Evolutionary conservation across 2,329 filamentous ascomycete species (phyloP).

Genomic region (Xylaria digitata): DNA sequence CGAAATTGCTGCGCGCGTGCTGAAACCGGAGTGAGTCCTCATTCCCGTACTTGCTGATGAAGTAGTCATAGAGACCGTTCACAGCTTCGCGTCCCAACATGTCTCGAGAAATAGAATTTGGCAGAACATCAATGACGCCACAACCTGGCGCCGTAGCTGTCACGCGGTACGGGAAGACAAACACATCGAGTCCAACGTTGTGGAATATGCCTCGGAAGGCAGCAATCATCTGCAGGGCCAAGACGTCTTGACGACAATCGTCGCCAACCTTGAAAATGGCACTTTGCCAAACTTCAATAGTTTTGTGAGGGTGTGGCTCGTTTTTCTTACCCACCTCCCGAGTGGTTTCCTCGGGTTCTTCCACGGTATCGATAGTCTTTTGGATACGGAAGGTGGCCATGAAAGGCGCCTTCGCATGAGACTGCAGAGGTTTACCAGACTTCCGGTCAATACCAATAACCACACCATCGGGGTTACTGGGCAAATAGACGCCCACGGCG

Average conservation of each 20-base stretch:
- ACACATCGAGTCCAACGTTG: slow-evolving; percentile 92
- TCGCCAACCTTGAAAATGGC: slow-evolving; percentile 99
- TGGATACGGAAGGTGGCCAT: slow-evolving; percentile 99
- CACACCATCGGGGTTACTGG: slow-evolving; percentile 95
- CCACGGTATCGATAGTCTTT: slow-evolving; percentile 72
- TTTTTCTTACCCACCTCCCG: slow-evolving; percentile 59
- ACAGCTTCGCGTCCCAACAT: slow-evolving; percentile 98
- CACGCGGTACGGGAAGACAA: slow-evolving; percentile 95
- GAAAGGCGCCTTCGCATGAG: slow-evolving; percentile 97
- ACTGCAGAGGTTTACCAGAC: slow-evolving; percentile 96
- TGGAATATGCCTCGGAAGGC: slow-evolving; percentile 98
- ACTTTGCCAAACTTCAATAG: slow-evolving; percentile 96
- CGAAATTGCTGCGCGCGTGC: slow-evolving; percentile 94
- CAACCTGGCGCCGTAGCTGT: slow-evolving; percentile 97
- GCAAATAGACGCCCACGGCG: slow-evolving; percentile 95
- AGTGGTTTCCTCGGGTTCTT: slow-evolving; percentile 64
- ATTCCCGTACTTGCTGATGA: slow-evolving; percentile 95
- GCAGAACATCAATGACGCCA: slow-evolving; percentile 96
- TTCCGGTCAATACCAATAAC: slow-evolving; percentile 98
- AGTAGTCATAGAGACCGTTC: slow-evolving; percentile 98
- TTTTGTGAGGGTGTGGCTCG: slow-evolving; percentile 59
- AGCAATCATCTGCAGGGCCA: slow-evolving; percentile 97
- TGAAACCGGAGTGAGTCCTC: slow-evolving; percentile 96
- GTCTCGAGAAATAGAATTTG: slow-evolving; percentile 97
- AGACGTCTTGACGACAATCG: slow-evolving; percentile 95